These are phyloP conservation scores for Schizosaccharomyces lindneri DNA, from an alignment of 805 yeast genomes.

Conservation along the genomic window DNA sequence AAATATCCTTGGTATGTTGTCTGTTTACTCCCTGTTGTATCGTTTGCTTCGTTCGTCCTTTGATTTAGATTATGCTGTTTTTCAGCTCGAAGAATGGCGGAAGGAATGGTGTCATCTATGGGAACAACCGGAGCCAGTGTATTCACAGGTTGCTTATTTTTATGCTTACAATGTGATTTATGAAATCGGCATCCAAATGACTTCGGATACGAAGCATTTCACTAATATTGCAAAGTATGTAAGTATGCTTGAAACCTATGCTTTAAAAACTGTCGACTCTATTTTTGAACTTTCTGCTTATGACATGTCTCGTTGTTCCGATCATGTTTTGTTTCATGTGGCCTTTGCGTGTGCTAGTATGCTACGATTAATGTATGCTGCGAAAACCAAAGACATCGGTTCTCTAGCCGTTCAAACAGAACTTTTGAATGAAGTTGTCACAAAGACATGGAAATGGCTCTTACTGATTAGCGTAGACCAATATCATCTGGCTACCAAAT, in stretches of 20 bases:
- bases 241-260: background rate
- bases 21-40: background rate
- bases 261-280: background rate
- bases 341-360: background rate
- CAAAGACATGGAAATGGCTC: background rate
- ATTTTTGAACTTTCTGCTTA: background rate
- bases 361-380: background rate
- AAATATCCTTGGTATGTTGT: background rate
- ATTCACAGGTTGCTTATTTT: background rate
- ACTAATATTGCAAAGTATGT: background rate
- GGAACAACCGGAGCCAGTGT: background rate
- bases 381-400: background rate
- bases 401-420: background rate
- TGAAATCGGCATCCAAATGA: background rate
- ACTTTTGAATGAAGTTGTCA: background rate
- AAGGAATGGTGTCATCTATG: background rate
- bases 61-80: background rate
- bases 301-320: slow-evolving; percentile 1
- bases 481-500: background rate
- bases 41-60: background rate
- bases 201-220: background rate
- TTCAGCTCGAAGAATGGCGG: background rate
- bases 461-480: background rate
- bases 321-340: background rate
- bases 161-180: background rate